Conservation (phyloP, 108 stramenopile species). For the Parmales sp. region DNA sequence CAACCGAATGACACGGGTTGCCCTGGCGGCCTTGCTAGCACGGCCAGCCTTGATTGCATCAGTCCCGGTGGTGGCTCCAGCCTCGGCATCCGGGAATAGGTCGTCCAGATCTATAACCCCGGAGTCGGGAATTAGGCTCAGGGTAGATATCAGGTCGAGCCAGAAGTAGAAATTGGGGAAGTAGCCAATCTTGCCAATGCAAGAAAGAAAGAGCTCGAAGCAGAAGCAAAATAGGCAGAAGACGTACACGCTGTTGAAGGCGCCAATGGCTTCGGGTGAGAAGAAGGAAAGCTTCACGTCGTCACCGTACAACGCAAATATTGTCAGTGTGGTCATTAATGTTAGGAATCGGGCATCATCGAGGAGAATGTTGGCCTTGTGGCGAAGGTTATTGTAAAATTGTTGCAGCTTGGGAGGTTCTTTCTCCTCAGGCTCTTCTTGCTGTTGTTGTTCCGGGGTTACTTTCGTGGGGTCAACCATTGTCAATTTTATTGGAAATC, state of each 20-base stretch:
- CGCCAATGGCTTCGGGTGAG: slow-evolving; percentile 9
- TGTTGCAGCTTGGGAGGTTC: not conserved
- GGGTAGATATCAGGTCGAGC: slow-evolving; percentile 28
- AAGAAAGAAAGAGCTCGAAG: slow-evolving; percentile 20
- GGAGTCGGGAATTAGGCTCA: slow-evolving; percentile 23
- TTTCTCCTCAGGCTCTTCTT: not conserved
- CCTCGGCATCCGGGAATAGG: not conserved
- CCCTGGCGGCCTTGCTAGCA: not conserved
- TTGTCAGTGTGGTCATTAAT: slow-evolving; percentile 23
- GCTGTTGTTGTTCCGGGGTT: no score
- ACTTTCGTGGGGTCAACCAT: no score
- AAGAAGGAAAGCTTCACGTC: slow-evolving; percentile 17
- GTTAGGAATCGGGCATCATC: not conserved
- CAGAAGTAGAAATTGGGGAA: slow-evolving; percentile 29
- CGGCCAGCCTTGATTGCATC: slow-evolving; percentile 14
- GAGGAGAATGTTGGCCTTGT: not conserved
- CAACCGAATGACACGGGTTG: slow-evolving; percentile 16
- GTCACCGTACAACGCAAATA: slow-evolving; percentile 29
- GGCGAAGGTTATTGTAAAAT: no score
- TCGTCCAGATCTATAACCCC: not conserved
- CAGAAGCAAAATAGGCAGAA: slow-evolving; percentile 21
- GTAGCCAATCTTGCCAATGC: slow-evolving; percentile 19
- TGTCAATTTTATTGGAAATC: no score
- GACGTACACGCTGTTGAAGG: slow-evolving; percentile 12
- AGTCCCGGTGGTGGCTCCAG: not conserved